Conservation (phyloP, 169 alveolate species). For the Amoebophrya sp. region DNA sequence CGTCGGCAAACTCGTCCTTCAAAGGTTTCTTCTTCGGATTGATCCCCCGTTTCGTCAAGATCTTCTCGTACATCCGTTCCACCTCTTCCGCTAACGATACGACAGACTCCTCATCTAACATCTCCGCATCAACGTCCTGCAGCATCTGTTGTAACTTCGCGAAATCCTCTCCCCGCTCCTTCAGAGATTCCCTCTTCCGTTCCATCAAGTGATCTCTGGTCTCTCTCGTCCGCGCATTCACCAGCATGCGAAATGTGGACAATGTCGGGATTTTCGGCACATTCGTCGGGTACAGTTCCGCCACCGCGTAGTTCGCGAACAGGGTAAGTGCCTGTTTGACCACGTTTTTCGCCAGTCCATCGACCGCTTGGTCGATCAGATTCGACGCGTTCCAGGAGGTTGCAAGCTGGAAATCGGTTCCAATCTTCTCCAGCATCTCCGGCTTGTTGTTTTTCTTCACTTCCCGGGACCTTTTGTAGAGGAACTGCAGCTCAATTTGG, state of each 20-base stretch:
- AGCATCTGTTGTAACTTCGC: neutral
- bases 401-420: neutral
- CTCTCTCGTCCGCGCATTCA: neutral
- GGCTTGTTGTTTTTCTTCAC: neutral
- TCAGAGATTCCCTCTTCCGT: neutral
- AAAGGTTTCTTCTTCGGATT: neutral
- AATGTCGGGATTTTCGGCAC: neutral
- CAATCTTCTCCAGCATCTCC: neutral
- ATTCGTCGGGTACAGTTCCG: neutral
- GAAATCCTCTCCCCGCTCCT: neutral
- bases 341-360: neutral
- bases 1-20: neutral
- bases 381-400: neutral
- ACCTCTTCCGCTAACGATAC: neutral
- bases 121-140: neutral
- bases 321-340: neutral
- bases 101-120: neutral
- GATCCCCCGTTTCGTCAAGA: neutral
- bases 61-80: neutral
- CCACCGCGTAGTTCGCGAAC: conserved; percentile 5
- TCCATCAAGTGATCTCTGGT: neutral
- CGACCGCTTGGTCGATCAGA: neutral
- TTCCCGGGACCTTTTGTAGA: neutral
- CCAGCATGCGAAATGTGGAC: neutral
- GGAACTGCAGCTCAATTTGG: neutral